phyloP scores from a whole-genome alignment of 2,329 filamentous ascomycete species.

The Madurella fahalii region DNA sequence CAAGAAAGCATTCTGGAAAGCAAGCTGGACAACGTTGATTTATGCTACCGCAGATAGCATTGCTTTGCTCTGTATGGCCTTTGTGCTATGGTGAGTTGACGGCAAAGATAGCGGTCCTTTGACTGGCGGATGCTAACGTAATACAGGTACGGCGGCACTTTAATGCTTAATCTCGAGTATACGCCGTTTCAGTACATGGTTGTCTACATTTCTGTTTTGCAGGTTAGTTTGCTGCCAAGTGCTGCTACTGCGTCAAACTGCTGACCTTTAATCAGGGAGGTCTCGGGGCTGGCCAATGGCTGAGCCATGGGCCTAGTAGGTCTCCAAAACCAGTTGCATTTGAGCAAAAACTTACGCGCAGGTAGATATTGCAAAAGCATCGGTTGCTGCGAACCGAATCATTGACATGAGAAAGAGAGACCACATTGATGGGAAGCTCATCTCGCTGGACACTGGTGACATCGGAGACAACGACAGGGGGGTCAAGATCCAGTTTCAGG shows the following conservation, averaged over 20 bases:
- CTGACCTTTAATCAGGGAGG: constrained; percentile 24
- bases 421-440: constrained; percentile 23
- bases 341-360: not conserved
- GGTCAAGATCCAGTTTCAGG: constrained; percentile 57
- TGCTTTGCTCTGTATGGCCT: constrained; percentile 53
- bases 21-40: constrained; percentile 32
- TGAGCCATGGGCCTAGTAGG: constrained; percentile 32
- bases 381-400: constrained; percentile 30
- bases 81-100: constrained; percentile 50
- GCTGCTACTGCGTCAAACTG: not conserved
- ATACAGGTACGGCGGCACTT: constrained; percentile 30
- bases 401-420: constrained; percentile 28
- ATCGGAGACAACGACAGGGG: constrained; percentile 28
- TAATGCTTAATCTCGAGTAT: constrained; percentile 32
- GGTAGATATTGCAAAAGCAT: constrained; percentile 32
- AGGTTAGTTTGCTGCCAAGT: constrained; percentile 17
- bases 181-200: constrained; percentile 33
- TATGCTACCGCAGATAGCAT: constrained; percentile 41
- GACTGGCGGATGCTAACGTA: not conserved
- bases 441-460: constrained; percentile 28
- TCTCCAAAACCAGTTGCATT: not conserved
- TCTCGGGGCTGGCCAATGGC: constrained; percentile 32
- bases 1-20: constrained; percentile 29
- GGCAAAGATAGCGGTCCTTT: not conserved
- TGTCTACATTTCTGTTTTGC: constrained; percentile 33